Evolutionary conservation across 2,329 filamentous ascomycete genomes (phyloP), one percentile per base, ranked within the genome.

Genomic region (Colletotrichum lindemuthianum): DNA sequence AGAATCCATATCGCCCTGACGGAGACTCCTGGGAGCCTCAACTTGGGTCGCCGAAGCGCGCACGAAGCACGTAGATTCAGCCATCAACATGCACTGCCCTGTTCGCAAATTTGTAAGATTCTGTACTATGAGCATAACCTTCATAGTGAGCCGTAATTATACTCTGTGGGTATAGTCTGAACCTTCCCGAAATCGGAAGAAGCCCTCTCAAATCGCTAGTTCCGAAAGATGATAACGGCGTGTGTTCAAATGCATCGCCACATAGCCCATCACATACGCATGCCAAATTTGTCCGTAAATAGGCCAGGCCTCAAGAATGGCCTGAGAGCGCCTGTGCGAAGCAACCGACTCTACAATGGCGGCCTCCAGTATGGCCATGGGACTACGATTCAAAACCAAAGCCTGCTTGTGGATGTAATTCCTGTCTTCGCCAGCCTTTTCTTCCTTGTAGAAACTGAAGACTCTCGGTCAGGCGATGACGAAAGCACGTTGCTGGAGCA

Each of bases 361-460:
- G 11, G 48, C 52, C 8, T 63, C 55, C n/a, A 63, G 34, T 5
- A 63, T 50, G 24, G 12, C 8, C 3, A 60, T 13, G 13, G 60
- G 60, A 64, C 49, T 60, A 10, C 36, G n/a, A 3, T 13, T 43
- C 1, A 15, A 49, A 34, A 24, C 2, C 2, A 55, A 37, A 5
- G 72, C 69, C 52, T 67, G 67, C 37, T 68, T 70, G 33, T 70
- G 69, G 8, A 74, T 68, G 32, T 73, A 74, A 53, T 74, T 74
- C 11, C 67, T 52, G 2, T 47, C 60, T 34, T 74, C 73, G 4
- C 71, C 71, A 0, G 66, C 70, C 39, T 65, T 65, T 40, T 74
- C 72, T 50, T 74, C 73, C 8, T 74, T 74, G 15, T 74, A 74
- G 48, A 74, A 74, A 2, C 71, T 74, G 36, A 0, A 9, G 11